Evolutionary conservation across 2,329 filamentous ascomycete species (phyloP).

Genomic region (Paecilomyces variotii): DNA sequence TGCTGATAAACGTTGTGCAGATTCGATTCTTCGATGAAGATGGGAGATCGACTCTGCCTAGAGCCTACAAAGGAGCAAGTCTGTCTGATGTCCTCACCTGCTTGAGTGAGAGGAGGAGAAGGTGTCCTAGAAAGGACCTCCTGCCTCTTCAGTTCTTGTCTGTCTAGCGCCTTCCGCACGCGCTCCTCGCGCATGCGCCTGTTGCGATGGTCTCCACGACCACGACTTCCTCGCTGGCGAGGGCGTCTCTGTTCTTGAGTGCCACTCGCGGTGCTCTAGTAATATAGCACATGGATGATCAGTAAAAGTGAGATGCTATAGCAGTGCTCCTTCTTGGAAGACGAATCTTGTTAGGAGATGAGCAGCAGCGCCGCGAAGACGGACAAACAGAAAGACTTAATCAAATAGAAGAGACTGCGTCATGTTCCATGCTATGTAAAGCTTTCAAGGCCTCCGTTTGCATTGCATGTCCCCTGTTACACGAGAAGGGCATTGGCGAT

Average conservation of each 20-base stretch:
- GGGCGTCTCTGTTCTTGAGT: background rate
- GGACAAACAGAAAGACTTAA: background rate
- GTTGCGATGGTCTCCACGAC: conserved; percentile 6
- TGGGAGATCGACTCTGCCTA: background rate
- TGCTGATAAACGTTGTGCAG: background rate
- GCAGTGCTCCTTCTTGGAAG: background rate
- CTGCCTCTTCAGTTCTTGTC: background rate
- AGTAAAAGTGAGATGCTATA: background rate
- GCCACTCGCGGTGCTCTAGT: background rate
- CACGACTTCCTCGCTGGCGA: conserved; percentile 1
- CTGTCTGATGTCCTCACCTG: background rate
- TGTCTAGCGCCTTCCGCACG: background rate
- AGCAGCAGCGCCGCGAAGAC: background rate
- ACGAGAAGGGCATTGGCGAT: background rate
- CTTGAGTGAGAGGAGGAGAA: background rate
- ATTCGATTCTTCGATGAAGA: background rate
- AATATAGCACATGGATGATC: background rate
- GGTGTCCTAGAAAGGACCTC: background rate
- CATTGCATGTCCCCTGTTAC: background rate
- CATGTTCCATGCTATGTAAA: background rate
- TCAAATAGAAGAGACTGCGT: background rate
- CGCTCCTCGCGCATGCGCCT: conserved; percentile 3
- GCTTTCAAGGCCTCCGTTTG: background rate
- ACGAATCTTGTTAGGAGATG: background rate
- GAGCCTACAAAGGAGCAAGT: background rate